Conservation (phyloP, 495 filamentous ascomycete species). For the Glarea lozoyensis region DNA sequence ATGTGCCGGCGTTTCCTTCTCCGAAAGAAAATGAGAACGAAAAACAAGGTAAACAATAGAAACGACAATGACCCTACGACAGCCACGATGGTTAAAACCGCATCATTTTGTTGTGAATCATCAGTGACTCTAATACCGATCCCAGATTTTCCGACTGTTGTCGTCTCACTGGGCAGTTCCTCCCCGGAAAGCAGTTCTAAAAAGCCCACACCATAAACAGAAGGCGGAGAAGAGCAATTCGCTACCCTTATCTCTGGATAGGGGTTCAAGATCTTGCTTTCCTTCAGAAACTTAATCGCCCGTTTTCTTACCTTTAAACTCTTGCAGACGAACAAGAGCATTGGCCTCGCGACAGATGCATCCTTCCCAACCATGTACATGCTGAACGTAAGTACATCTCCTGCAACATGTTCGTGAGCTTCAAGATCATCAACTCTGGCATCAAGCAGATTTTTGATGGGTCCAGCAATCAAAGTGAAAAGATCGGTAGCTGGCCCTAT, state of each 20-base stretch:
- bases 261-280: constrained; percentile 1
- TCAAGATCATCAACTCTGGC: constrained; percentile 3
- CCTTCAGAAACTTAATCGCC: constrained; percentile 5
- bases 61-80: too few relatives aligned
- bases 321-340: constrained; percentile 2
- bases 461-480: background rate
- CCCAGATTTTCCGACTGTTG: too few relatives aligned
- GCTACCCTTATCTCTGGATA: constrained; percentile 1
- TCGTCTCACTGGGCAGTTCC: background rate
- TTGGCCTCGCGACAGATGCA: background rate
- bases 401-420: background rate
- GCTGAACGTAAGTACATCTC: constrained; percentile 1
- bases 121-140: too few relatives aligned
- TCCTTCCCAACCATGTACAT: constrained; percentile 7
- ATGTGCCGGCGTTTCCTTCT: too few relatives aligned
- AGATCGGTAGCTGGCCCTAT: constrained; percentile 2
- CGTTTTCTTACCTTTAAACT: background rate
- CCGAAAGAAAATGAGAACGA: too few relatives aligned
- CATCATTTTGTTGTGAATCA: too few relatives aligned
- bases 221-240: background rate
- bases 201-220: background rate
- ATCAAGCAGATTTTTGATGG: constrained; percentile 2
- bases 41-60: too few relatives aligned
- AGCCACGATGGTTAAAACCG: too few relatives aligned
- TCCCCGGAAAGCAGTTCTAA: background rate